These are phyloP conservation scores for Skeletonema potamos DNA, from an alignment of 108 stramenopile species.

Conservation along the genomic window DNA sequence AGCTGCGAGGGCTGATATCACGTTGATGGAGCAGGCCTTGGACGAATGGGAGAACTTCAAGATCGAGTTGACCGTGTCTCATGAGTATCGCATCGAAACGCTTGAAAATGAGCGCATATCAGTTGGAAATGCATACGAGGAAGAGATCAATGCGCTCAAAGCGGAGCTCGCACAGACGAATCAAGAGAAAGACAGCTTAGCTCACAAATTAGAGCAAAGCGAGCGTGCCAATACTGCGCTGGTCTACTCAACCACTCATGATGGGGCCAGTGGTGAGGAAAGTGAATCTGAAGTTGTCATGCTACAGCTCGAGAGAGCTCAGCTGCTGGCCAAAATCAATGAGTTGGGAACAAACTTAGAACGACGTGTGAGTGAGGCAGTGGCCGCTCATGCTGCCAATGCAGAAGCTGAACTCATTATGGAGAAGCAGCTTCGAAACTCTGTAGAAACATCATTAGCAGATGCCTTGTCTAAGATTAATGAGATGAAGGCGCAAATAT, in stretches of 20 bases:
- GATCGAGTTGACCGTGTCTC: conserved; percentile 56
- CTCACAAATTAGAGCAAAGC: conserved; percentile 63
- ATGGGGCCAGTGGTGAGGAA: conserved; percentile 22
- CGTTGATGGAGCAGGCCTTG: conserved; percentile 66
- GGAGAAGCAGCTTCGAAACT: conserved; percentile 64
- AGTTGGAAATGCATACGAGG: conserved; percentile 50
- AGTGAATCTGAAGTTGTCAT: conserved; percentile 54
- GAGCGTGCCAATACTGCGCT: conserved; percentile 75
- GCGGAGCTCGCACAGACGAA: conserved; percentile 59
- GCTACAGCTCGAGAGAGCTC: conserved; percentile 75
- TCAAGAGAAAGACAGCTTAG: conserved; percentile 70
- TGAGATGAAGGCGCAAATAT: conserved; percentile 22
- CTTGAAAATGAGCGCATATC: conserved; percentile 66
- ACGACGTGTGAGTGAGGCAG: conserved; percentile 65
- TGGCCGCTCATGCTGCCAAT: conserved; percentile 63
- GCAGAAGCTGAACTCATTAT: conserved; percentile 73
- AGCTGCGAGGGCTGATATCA: conserved; percentile 68
- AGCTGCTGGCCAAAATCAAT: conserved; percentile 59
- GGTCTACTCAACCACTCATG: conserved; percentile 25
- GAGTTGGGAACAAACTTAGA: conserved; percentile 64
- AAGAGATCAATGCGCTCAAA: conserved; percentile 58
- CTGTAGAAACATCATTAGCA: conserved; percentile 53
- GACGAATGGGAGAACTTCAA: conserved; percentile 67
- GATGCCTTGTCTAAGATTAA: conserved; percentile 53
- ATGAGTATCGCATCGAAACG: conserved; percentile 71